Percentiles rank a stretch among this genome's conserved stretches.
Conservation (phyloP, 2,329 filamentous ascomycete species). For the Thelonectria olida region DNA sequence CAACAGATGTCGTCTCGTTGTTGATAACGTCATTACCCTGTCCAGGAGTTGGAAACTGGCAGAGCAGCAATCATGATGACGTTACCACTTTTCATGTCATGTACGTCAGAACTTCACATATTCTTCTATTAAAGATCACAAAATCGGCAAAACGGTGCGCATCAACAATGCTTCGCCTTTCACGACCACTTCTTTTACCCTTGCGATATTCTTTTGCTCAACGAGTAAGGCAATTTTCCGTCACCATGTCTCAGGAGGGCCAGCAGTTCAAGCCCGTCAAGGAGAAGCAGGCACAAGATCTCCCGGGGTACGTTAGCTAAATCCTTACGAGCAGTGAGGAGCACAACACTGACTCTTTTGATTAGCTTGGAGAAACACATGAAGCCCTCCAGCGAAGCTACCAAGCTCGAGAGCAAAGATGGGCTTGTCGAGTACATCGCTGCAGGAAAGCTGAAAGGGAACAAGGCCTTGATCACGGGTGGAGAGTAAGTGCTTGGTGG, state of each 20-base stretch:
- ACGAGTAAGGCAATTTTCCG: neutral
- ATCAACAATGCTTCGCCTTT: neutral
- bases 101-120: neutral
- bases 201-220: neutral
- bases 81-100: neutral
- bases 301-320: neutral
- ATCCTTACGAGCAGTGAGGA: neutral
- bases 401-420: neutral
- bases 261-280: neutral
- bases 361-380: neutral
- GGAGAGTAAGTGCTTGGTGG: constrained; percentile 56
- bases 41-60: no score
- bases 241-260: neutral
- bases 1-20: neutral
- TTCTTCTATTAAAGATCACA: neutral
- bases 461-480: constrained; percentile 63
- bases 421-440: neutral
- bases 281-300: neutral
- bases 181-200: neutral
- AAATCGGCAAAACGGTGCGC: neutral
- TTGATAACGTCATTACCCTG: neutral
- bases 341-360: neutral
- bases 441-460: constrained; percentile 56
- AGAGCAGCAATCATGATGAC: neutral
- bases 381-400: neutral